phyloP scores from a whole-genome alignment of 2,329 filamentous ascomycete genomes.

The Verticillium klebahnii region DNA sequence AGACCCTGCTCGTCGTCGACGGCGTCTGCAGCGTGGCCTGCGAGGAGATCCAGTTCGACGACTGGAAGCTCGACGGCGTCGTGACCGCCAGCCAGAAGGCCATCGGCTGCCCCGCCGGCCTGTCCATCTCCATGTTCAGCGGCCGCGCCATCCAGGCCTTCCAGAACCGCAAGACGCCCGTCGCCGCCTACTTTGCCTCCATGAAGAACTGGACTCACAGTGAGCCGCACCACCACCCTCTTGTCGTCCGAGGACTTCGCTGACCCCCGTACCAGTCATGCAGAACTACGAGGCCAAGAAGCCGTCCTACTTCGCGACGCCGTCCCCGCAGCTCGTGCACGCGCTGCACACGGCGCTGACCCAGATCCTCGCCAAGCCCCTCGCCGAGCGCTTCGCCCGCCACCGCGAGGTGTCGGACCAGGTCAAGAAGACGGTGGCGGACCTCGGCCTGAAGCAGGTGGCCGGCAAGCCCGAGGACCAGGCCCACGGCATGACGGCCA shows the following conservation, averaged over 20 bases:
- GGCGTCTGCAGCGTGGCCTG: constrained; percentile 96
- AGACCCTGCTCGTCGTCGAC: constrained; percentile 89
- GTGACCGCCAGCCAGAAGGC: constrained; percentile 95
- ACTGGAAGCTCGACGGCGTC: constrained; percentile 88
- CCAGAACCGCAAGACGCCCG: constrained; percentile 74
- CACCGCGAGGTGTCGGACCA: constrained; percentile 77
- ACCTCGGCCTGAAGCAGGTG: constrained; percentile 82
- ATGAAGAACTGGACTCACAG: constrained; percentile 97
- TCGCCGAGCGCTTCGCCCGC: constrained; percentile 76
- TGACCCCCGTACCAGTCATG: constrained; percentile 61
- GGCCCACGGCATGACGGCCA: constrained; percentile 96
- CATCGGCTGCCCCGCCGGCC: constrained; percentile 88
- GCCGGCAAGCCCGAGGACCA: constrained; percentile 84
- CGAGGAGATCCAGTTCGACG: constrained; percentile 94
- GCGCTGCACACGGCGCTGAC: constrained; percentile 85
- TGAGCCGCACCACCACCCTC: constrained; percentile 23
- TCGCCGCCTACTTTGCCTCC: constrained; percentile 87
- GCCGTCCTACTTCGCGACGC: constrained; percentile 95
- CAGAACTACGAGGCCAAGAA: constrained; percentile 98
- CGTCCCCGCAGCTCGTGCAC: constrained; percentile 88
- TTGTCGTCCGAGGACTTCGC: constrained; percentile 8
- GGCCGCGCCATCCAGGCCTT: constrained; percentile 79
- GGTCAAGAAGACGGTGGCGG: constrained; percentile 77
- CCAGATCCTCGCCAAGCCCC: constrained; percentile 76
- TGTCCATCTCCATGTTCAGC: constrained; percentile 93